phyloP scores from a whole-genome alignment of 257 asterid genomes.

The Pogostemon cablin region DNA sequence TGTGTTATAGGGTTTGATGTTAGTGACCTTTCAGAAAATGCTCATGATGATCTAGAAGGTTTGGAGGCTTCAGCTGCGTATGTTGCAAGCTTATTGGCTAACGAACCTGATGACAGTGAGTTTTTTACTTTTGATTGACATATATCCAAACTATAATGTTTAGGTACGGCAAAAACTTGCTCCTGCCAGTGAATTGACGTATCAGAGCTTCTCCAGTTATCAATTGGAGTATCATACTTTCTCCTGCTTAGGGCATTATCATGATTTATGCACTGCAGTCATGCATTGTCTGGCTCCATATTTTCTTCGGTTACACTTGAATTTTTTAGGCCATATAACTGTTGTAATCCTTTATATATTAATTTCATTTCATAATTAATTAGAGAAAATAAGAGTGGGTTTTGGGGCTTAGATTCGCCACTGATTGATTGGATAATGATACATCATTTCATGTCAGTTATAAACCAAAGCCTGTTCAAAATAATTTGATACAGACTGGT shows the following conservation, averaged over 20 bases:
- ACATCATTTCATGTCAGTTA: background rate
- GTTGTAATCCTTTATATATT: background rate
- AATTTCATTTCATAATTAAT: slow-evolving; percentile 1
- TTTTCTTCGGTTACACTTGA: slow-evolving; percentile 2
- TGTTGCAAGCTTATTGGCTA: slow-evolving; percentile 87
- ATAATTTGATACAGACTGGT: background rate
- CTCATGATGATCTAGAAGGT: slow-evolving; percentile 72
- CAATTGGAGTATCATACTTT: background rate
- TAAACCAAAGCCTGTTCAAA: background rate
- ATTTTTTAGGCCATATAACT: slow-evolving; percentile 9
- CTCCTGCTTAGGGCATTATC: slow-evolving; percentile 13
- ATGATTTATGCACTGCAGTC: slow-evolving; percentile 5
- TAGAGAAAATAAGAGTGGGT: background rate
- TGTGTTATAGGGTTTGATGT: slow-evolving; percentile 80
- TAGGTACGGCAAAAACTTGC: slow-evolving; percentile 12
- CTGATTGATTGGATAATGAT: background rate
- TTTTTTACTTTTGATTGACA: slow-evolving; percentile 25
- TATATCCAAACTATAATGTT: background rate
- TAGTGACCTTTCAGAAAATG: slow-evolving; percentile 79
- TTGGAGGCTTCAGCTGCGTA: slow-evolving; percentile 86
- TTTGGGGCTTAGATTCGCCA: background rate
- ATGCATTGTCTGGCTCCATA: background rate
- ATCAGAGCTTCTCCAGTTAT: slow-evolving; percentile 19
- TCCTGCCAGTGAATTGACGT: slow-evolving; percentile 14
- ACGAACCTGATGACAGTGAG: slow-evolving; percentile 82